These are phyloP conservation scores for Cucurbita argyrosperma DNA, from an alignment of 306 rosid species.

Conservation along the genomic window DNA sequence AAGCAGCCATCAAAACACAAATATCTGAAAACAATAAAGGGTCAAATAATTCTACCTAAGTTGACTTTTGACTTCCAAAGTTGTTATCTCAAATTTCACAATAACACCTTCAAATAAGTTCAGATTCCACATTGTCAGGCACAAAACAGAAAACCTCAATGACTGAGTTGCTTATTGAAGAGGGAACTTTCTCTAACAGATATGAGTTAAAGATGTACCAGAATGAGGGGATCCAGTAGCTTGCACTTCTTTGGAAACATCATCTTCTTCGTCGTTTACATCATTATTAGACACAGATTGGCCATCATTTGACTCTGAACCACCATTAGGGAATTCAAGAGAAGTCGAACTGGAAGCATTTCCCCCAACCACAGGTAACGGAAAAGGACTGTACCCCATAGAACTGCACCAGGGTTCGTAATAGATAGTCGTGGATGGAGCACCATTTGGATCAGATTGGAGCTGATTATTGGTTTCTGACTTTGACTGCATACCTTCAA, in stretches of 20 bases:
- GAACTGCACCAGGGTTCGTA: slow-evolving; percentile 88
- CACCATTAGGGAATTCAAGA: slow-evolving; percentile 58
- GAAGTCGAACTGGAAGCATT: slow-evolving; percentile 59
- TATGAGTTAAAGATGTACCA: slow-evolving; percentile 31
- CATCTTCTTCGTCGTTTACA: slow-evolving; percentile 61
- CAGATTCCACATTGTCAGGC: neutral
- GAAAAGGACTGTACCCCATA: slow-evolving; percentile 40
- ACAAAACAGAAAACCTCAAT: neutral
- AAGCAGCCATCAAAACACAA: too few species aligned
- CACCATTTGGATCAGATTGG: slow-evolving; percentile 26
- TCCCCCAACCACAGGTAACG: slow-evolving; percentile 30
- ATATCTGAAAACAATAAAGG: too few species aligned
- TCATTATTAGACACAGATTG: slow-evolving; percentile 65
- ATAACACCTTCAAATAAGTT: neutral
- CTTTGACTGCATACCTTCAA: slow-evolving; percentile 64
- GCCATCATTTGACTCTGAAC: slow-evolving; percentile 66
- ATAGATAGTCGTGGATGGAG: slow-evolving; percentile 36
- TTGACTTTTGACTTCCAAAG: neutral
- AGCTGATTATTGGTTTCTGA: slow-evolving; percentile 39
- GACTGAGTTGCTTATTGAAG: neutral
- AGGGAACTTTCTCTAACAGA: neutral
- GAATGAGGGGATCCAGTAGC: slow-evolving; percentile 40
- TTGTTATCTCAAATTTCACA: neutral
- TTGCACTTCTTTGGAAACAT: slow-evolving; percentile 30
- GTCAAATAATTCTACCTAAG: neutral